phyloP scores from a whole-genome alignment of 1,139 yeast genomes.

The Geotrichum cucujoidarum region DNA sequence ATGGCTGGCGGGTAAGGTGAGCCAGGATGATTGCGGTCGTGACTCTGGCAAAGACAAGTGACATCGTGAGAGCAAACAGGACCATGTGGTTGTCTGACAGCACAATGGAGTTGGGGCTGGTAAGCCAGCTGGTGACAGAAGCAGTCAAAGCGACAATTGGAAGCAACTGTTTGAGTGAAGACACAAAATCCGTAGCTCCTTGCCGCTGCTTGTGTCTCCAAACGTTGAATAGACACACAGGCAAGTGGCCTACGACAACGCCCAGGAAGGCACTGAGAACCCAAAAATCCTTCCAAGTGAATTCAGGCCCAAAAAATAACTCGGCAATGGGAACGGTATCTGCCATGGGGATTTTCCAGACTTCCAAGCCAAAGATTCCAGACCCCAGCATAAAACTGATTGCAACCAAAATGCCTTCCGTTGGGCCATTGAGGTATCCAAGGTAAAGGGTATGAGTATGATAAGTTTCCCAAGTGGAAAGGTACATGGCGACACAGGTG shows the following conservation, averaged over 20 bases:
- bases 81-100: constrained; percentile 45
- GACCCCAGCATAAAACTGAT: constrained; percentile 49
- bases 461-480: constrained; percentile 77
- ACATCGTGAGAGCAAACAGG: constrained; percentile 55
- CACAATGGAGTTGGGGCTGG: constrained; percentile 37
- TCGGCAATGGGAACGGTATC: constrained; percentile 19
- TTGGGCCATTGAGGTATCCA: constrained; percentile 71
- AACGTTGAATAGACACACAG: constrained; percentile 52
- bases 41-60: constrained; percentile 68
- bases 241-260: constrained; percentile 46
- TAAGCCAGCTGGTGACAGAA: constrained; percentile 36
- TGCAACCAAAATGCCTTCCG: constrained; percentile 69
- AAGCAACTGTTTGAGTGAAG: constrained; percentile 37
- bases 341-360: constrained; percentile 43
- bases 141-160: constrained; percentile 34
- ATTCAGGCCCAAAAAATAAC: constrained; percentile 30
- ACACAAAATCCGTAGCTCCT: constrained; percentile 45
- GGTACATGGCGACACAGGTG: constrained; percentile 63
- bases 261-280: constrained; percentile 45
- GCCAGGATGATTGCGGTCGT: constrained; percentile 52
- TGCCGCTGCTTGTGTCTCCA: constrained; percentile 42
- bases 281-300: constrained; percentile 37
- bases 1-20: constrained; percentile 63
- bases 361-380: constrained; percentile 56
- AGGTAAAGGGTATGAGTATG: constrained; percentile 67